Evolutionary conservation across 2,329 filamentous ascomycete species (phyloP).

Genomic region (Aspergillus sp.): DNA sequence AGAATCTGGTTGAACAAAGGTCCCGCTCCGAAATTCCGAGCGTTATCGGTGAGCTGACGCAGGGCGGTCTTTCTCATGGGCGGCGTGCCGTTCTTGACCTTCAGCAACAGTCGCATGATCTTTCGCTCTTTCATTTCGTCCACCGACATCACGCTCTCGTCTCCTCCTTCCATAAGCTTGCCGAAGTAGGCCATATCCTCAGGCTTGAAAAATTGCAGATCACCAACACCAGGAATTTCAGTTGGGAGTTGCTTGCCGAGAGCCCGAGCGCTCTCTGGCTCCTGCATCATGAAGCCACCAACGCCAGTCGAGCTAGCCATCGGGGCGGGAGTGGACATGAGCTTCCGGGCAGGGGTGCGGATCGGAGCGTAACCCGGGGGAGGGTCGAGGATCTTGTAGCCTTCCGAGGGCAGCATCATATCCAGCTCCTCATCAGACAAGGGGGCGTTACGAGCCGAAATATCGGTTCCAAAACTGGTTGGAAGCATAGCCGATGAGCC

Average conservation of each 20-base stretch:
- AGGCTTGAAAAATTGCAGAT: slow-evolving; percentile 96
- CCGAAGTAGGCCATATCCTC: slow-evolving; percentile 99
- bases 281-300: slow-evolving; percentile 95
- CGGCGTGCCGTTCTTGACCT: slow-evolving; percentile 98
- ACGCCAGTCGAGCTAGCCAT: slow-evolving; percentile 57
- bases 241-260: slow-evolving; percentile 90
- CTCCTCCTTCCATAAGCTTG: slow-evolving; percentile 89
- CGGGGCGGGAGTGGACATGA: slow-evolving; percentile 72
- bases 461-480: slow-evolving; percentile 75
- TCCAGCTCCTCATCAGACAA: slow-evolving; percentile 94
- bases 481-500: slow-evolving; percentile 50
- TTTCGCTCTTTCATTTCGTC: slow-evolving; percentile 97
- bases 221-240: slow-evolving; percentile 92
- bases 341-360: slow-evolving; percentile 71
- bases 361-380: slow-evolving; percentile 89
- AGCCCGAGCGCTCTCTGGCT: slow-evolving; percentile 78
- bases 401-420: slow-evolving; percentile 82
- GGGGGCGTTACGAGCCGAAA: slow-evolving; percentile 74
- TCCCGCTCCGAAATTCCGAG: slow-evolving; percentile 89
- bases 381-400: slow-evolving; percentile 87
- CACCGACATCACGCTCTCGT: slow-evolving; percentile 87
- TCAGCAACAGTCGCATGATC: slow-evolving; percentile 93
- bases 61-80: slow-evolving; percentile 98
- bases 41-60: slow-evolving; percentile 96
- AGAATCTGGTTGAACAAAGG: slow-evolving; percentile 97